Evolutionary conservation across 257 asterid genomes (phyloP), one percentile per base, ranked within the genome.

Genomic region (Euphrasia confusa): DNA sequence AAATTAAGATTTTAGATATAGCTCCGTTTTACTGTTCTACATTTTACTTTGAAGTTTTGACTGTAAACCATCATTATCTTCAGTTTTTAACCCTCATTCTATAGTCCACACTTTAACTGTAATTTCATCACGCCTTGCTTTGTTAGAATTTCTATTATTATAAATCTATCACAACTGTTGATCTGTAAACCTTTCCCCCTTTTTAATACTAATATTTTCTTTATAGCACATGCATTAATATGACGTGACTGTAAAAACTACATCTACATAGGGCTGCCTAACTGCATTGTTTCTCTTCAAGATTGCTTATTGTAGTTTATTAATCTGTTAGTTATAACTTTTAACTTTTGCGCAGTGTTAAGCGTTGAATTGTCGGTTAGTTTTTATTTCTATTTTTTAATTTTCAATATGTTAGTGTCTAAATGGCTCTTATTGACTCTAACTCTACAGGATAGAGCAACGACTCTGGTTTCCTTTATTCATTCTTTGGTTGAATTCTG

Each of bases 371-470:
- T 8, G 18, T 6, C 57, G 30, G 57, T 52, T 52, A 24, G 30
- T 35, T 35, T 35, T 35, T 1, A 35, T 35, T 35, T 30, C 40
- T 35, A 35, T 35, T 35, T 35, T 52, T 52, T 2, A 52, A 7
- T 35, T 35, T 52, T 52, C 8, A 52, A 7, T 5, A n/a, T 17
- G 56, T 21, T 3, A 11, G 48, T 35, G 12, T 68, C 52, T 64
- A 8, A 61, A 74, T 68, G 56, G 61, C 30, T 63, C 15, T 53
- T 56, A 24, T 64, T 65, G 60, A 26, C 60, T 54, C 35, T 54
- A 61, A 65, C 58, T 58, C 26, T 81, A 74, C 84, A 84, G 95
- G 89, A 82, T 6, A 81, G 69, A 60, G 63, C 71, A 59, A 68
- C 61, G 75, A 72, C 80, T 68, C 71, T 77, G 61, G 70, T 81